A percentile compares a stretch with the other conserved stretches of the same genome.
Conservation (phyloP, 2,329 filamentous ascomycete genomes). For the Chaetomiaceae sp. region DNA sequence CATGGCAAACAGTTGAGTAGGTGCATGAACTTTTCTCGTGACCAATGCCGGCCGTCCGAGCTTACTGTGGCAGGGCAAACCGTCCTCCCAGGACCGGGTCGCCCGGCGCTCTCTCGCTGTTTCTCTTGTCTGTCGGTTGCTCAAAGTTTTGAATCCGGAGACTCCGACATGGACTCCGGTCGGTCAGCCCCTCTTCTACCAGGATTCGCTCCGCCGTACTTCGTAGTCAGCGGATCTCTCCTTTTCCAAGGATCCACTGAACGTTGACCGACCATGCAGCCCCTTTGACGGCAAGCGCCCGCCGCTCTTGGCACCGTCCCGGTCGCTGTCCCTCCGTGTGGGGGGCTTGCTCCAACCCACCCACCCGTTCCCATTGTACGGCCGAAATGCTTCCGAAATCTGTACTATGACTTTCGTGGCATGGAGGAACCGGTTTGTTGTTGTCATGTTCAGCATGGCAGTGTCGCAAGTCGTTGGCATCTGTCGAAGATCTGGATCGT, state of each 20-base stretch:
- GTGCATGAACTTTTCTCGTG: no score
- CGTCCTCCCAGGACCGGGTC: not conserved
- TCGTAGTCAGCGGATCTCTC: constrained; percentile 1
- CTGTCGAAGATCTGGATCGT: no score
- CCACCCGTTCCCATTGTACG: not conserved
- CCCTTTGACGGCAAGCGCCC: not conserved
- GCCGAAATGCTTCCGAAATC: not conserved
- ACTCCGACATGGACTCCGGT: constrained; percentile 8
- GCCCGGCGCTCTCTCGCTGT: not conserved
- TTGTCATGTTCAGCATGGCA: no score
- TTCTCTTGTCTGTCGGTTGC: not conserved
- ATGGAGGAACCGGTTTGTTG: no score
- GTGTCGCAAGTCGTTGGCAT: no score
- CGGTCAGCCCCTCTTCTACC: not conserved
- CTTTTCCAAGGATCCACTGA: constrained; percentile 1
- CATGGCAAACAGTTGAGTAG: no score
- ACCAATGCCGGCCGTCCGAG: not conserved
- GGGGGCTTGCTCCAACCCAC: not conserved
- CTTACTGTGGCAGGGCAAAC: not conserved
- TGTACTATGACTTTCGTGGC: no score
- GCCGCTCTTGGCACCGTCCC: constrained; percentile 4
- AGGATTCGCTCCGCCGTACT: not conserved
- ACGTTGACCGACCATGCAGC: constrained; percentile 1
- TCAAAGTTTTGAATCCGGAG: not conserved
- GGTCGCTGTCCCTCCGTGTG: not conserved